phyloP scores from a whole-genome alignment of 202 grass and related monocot species.

The Alloteropsis angusta region DNA sequence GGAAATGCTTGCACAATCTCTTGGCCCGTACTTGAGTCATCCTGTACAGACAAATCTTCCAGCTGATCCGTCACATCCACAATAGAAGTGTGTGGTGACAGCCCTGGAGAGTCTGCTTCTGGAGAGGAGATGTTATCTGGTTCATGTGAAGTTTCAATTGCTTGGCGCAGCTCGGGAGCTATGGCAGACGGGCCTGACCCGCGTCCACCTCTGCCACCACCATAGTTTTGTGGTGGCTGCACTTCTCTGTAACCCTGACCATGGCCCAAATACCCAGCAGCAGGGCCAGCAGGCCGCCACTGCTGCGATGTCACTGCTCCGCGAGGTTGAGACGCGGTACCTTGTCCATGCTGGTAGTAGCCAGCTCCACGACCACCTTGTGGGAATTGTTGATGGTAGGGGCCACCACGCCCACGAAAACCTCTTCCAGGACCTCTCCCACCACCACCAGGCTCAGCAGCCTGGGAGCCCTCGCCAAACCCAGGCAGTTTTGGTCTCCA shows the following conservation, averaged over 20 bases:
- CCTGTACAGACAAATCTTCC: slow-evolving; percentile 36
- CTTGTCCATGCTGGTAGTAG: slow-evolving; percentile 25
- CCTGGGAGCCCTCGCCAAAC: slow-evolving; percentile 25
- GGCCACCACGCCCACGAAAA: slow-evolving; percentile 27
- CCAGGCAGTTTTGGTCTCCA: slow-evolving; percentile 28
- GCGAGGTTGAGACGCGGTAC: neutral
- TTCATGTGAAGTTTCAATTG: slow-evolving; percentile 51
- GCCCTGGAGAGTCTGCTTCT: slow-evolving; percentile 17
- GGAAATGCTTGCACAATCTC: slow-evolving; percentile 29
- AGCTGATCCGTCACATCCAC: slow-evolving; percentile 30
- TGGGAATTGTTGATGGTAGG: slow-evolving; percentile 19
- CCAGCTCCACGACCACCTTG: slow-evolving; percentile 36
- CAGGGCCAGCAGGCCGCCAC: slow-evolving; percentile 19
- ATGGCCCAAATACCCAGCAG: neutral
- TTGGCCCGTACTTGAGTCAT: slow-evolving; percentile 26
- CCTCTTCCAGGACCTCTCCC: slow-evolving; percentile 32
- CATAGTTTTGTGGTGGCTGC: slow-evolving; percentile 17
- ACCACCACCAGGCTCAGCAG: slow-evolving; percentile 31
- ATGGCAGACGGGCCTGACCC: slow-evolving; percentile 21
- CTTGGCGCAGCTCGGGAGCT: slow-evolving; percentile 97
- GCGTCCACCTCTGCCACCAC: slow-evolving; percentile 35
- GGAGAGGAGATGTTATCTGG: slow-evolving; percentile 13
- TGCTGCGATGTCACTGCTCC: slow-evolving; percentile 4
- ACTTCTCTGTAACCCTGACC: slow-evolving; percentile 16
- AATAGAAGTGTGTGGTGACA: slow-evolving; percentile 2